These are phyloP conservation scores for Phytophthora ramorum DNA, from an alignment of 352 stramenopile genomes.

Conservation along the genomic window DNA sequence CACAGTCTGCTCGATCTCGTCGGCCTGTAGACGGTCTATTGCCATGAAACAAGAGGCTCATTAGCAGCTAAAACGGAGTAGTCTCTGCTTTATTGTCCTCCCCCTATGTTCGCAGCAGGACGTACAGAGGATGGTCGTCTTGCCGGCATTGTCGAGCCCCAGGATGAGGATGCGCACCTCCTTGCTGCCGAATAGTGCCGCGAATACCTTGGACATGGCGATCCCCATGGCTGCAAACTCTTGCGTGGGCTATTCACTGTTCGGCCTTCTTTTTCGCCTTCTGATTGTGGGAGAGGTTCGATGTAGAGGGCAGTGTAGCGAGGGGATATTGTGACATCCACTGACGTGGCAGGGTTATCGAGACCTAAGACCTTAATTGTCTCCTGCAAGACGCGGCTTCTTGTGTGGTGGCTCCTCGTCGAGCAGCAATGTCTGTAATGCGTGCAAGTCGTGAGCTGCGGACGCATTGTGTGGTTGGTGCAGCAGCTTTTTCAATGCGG, in stretches of 20 bases:
- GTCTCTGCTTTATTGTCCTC: not conserved
- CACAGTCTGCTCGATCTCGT: constrained; percentile 99
- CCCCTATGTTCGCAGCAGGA: constrained; percentile 10
- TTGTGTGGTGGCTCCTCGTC: constrained; percentile 59
- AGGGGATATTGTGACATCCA: constrained; percentile 18
- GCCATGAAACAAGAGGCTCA: not conserved
- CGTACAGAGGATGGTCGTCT: constrained; percentile 99
- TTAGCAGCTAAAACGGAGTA: constrained; percentile 1
- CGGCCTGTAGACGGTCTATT: constrained; percentile 81
- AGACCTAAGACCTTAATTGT: no score
- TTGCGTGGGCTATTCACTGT: constrained; percentile 4
- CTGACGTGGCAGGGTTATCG: constrained; percentile 14
- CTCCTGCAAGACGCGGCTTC: constrained; percentile 53
- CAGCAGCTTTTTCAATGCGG: constrained; percentile 50
- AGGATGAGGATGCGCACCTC: constrained; percentile 99
- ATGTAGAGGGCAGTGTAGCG: constrained; percentile 4
- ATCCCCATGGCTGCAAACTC: constrained; percentile 93
- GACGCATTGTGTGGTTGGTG: constrained; percentile 19
- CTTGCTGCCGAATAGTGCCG: constrained; percentile 98
- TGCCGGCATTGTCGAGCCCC: constrained; percentile 99
- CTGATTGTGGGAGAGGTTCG: constrained; percentile 33
- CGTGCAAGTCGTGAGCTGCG: constrained; percentile 27
- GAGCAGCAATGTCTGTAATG: constrained; percentile 33
- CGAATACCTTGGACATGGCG: constrained; percentile 97
- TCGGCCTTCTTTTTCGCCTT: constrained; percentile 22